Percentiles rank a stretch among this genome's conserved stretches.
phyloP scores from a whole-genome alignment of 1,284 basidiomycete genomes.

The Schizophyllum commune region DNA sequence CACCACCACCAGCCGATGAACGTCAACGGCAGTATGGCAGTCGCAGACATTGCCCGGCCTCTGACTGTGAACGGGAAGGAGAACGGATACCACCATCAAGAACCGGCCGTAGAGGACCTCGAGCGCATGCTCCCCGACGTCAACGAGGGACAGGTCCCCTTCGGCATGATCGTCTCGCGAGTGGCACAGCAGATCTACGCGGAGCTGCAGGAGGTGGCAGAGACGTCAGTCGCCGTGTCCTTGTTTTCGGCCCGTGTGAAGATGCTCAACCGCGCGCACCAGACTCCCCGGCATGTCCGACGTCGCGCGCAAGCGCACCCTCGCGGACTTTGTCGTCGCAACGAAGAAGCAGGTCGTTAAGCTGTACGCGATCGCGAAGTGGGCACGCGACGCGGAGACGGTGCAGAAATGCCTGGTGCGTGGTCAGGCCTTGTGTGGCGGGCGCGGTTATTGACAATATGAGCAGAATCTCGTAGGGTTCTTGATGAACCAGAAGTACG shows the following conservation, averaged over 20 bases:
- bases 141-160: conserved; percentile 63
- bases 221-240: conserved; percentile 56
- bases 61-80: too few species aligned
- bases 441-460: background rate
- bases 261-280: conserved; percentile 8
- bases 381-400: conserved; percentile 73
- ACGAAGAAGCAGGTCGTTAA: conserved; percentile 88
- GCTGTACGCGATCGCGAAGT: conserved; percentile 77
- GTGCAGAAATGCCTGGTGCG: conserved; percentile 80
- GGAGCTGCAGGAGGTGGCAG: conserved; percentile 75
- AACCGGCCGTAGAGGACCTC: conserved; percentile 50
- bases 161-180: conserved; percentile 71
- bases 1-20: too few species aligned
- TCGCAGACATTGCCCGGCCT: too few species aligned
- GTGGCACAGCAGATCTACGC: conserved; percentile 77
- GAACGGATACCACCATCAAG: conserved; percentile 12
- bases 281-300: conserved; percentile 84
- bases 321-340: conserved; percentile 84
- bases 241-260: background rate
- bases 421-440: conserved; percentile 2
- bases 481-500: conserved; percentile 75
- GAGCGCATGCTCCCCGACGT: conserved; percentile 74
- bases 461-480: conserved; percentile 75
- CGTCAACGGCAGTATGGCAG: too few species aligned
- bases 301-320: conserved; percentile 68